Conservation (phyloP, 192 early-diverging fungal genomes). For the Thoreauomyces humboldtii region DNA sequence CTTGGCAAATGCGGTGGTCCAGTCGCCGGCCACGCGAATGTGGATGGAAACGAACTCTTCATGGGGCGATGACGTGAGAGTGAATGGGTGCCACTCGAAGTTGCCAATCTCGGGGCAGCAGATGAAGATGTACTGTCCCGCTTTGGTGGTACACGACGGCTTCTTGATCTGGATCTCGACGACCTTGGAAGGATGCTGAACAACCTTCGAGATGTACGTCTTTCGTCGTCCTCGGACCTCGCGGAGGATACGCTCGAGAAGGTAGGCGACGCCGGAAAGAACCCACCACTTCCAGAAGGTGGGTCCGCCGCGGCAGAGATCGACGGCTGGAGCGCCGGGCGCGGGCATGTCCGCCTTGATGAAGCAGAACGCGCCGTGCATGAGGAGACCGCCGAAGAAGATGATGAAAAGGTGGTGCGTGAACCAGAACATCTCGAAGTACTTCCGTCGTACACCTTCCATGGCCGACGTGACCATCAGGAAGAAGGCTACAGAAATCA, state of each 20-base stretch:
- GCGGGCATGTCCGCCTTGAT: slow-evolving; percentile 54
- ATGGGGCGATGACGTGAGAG: slow-evolving; percentile 76
- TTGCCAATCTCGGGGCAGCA: slow-evolving; percentile 70
- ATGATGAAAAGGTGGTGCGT: slow-evolving; percentile 83
- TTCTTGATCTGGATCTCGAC: slow-evolving; percentile 79
- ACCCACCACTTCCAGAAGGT: slow-evolving; percentile 83
- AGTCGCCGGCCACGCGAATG: slow-evolving; percentile 75
- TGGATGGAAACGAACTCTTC: slow-evolving; percentile 74
- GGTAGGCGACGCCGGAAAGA: slow-evolving; percentile 61
- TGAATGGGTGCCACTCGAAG: slow-evolving; percentile 83
- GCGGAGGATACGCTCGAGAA: slow-evolving; percentile 69
- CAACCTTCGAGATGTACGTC: slow-evolving; percentile 75
- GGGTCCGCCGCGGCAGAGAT: slow-evolving; percentile 65
- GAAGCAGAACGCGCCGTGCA: slow-evolving; percentile 84
- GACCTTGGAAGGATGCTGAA: slow-evolving; percentile 79
- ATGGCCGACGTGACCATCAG: slow-evolving; percentile 74
- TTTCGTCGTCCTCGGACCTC: slow-evolving; percentile 66
- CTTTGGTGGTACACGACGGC: slow-evolving; percentile 52
- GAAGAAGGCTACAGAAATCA: slow-evolving; percentile 70
- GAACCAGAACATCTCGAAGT: slow-evolving; percentile 83
- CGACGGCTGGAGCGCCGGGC: not conserved
- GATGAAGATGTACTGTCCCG: slow-evolving; percentile 80
- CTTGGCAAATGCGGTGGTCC: slow-evolving; percentile 67
- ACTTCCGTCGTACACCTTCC: slow-evolving; percentile 57
- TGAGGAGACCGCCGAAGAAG: slow-evolving; percentile 75